Percentiles rank a stretch among this genome's conserved stretches.
Evolutionary conservation across 192 early-diverging fungal species (phyloP).

Genomic region (Coemansia sp.): DNA sequence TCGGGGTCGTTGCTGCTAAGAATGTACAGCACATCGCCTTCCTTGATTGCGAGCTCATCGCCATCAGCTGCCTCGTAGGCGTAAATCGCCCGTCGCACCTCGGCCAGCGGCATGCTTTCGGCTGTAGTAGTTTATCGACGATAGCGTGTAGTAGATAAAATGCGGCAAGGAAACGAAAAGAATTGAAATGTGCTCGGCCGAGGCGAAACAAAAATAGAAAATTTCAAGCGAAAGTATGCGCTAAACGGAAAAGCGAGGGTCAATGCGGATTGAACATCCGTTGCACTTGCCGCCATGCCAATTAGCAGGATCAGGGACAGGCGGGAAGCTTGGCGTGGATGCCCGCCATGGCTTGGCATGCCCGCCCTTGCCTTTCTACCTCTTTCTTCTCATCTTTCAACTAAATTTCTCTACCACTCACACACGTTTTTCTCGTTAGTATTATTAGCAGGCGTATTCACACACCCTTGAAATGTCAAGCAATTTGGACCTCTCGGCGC

Average conservation of each 20-base stretch:
- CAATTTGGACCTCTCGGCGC: conserved; percentile 65
- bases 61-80: conserved; percentile 80
- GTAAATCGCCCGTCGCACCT: conserved; percentile 79
- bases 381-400: neutral
- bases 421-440: neutral
- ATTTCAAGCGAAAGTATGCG: neutral
- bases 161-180: neutral
- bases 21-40: conserved; percentile 86
- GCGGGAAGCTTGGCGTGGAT: neutral
- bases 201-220: neutral
- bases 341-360: neutral
- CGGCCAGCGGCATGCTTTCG: conserved; percentile 40
- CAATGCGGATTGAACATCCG: neutral
- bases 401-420: neutral
- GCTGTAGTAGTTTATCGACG: neutral
- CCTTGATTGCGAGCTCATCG: conserved; percentile 82
- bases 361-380: neutral
- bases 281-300: neutral
- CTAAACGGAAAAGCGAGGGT: neutral
- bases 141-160: neutral
- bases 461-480: conserved; percentile 44
- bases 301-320: neutral
- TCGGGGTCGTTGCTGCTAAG: conserved; percentile 85
- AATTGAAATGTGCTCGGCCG: neutral
- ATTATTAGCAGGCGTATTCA: neutral